Conservation (phyloP, 2,329 filamentous ascomycete species). For the Keithomyces neogunnii region DNA sequence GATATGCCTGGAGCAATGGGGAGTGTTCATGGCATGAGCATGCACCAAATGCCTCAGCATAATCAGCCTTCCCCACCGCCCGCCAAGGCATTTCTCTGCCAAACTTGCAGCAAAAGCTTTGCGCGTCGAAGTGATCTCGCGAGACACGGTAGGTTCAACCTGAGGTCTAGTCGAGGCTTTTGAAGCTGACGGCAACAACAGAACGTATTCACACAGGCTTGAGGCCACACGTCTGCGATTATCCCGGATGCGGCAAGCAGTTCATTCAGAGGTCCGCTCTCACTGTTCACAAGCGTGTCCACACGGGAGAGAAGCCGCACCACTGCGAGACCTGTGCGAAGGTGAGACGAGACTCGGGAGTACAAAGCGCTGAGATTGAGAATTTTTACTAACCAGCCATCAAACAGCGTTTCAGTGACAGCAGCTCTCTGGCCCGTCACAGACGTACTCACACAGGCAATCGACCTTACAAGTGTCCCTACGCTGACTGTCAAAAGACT, state of each 20-base stretch:
- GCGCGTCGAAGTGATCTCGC: constrained; percentile 89
- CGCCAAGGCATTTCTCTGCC: constrained; percentile 74
- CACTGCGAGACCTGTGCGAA: constrained; percentile 96
- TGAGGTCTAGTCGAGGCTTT: background rate
- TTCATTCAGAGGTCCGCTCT: constrained; percentile 96
- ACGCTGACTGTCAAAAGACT: constrained; percentile 95
- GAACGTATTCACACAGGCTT: constrained; percentile 93
- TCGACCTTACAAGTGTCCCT: constrained; percentile 94
- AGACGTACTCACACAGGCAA: constrained; percentile 93
- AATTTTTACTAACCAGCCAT: background rate
- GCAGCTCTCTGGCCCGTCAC: constrained; percentile 86
- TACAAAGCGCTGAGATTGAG: background rate
- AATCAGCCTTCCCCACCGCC: constrained; percentile 27
- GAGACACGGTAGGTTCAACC: constrained; percentile 68
- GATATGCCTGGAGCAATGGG: constrained; percentile 24
- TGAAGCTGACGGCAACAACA: constrained; percentile 33
- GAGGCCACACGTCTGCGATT: constrained; percentile 87
- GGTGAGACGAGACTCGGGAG: constrained; percentile 42
- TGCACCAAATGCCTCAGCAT: constrained; percentile 28
- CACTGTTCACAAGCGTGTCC: constrained; percentile 90
- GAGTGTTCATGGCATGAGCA: constrained; percentile 26
- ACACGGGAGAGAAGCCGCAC: constrained; percentile 97
- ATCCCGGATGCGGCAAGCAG: constrained; percentile 80
- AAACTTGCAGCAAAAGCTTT: constrained; percentile 84
- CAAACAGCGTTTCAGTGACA: constrained; percentile 84